A percentile compares a stretch with the other conserved stretches of the same genome.
These are phyloP conservation scores for Euphorbia tirucalli DNA, from an alignment of 345 rosid species.

Conservation along the genomic window DNA sequence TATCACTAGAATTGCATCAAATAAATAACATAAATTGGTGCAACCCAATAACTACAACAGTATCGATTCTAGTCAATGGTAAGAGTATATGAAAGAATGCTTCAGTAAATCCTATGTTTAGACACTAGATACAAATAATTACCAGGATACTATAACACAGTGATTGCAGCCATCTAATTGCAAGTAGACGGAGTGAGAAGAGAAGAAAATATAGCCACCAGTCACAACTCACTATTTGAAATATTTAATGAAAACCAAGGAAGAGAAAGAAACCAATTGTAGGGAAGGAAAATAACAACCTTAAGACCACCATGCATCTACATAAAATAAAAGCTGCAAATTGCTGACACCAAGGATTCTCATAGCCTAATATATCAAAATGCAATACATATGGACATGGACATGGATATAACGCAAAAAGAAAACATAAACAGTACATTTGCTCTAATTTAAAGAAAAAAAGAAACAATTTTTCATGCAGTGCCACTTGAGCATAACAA, in stretches of 20 bases:
- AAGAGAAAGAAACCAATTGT: not conserved
- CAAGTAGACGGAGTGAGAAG: not conserved
- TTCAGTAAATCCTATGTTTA: not conserved
- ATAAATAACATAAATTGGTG: not conserved
- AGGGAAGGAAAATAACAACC: not conserved
- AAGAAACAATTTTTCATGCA: not conserved
- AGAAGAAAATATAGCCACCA: not conserved
- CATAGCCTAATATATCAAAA: not conserved
- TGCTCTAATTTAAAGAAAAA: not conserved
- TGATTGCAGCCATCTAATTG: not conserved
- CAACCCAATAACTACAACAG: not conserved
- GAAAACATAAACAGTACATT: not conserved
- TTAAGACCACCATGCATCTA: not conserved
- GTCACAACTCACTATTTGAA: not conserved
- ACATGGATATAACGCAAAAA: not conserved
- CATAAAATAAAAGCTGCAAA: not conserved
- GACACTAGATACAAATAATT: not conserved
- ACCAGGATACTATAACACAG: not conserved
- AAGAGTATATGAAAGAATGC: not conserved
- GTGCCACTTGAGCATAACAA: not conserved
- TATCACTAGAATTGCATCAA: not conserved
- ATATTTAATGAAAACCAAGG: not conserved
- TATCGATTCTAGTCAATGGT: not conserved
- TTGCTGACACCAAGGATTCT: not conserved
- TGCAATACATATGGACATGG: not conserved